phyloP scores from a whole-genome alignment of 257 asterid species.

The Capsicum chinense region DNA sequence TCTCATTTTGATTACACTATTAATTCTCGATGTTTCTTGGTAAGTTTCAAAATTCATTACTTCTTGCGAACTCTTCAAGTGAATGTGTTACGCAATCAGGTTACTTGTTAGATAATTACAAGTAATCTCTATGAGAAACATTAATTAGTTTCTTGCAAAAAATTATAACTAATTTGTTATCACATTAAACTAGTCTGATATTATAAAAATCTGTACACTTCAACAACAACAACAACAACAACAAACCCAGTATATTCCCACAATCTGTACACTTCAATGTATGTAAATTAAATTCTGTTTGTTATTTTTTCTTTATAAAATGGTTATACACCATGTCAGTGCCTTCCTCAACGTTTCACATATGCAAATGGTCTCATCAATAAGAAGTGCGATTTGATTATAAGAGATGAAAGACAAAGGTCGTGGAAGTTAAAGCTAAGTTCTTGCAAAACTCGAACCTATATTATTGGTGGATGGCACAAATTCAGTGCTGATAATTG shows the following conservation, averaged over 20 bases:
- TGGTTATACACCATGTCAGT: too few species aligned
- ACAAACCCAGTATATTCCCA: too few species aligned
- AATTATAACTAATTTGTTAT: neutral
- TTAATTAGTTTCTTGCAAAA: neutral
- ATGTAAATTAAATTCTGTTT: neutral
- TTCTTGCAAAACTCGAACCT: too few species aligned
- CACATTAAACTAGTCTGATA: neutral
- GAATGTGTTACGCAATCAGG: neutral
- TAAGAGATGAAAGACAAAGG: too few species aligned
- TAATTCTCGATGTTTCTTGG: neutral
- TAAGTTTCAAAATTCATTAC: neutral
- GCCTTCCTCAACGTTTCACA: too few species aligned
- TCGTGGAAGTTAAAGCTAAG: too few species aligned
- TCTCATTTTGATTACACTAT: constrained; percentile 4
- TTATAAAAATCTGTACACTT: neutral
- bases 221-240: too few species aligned
- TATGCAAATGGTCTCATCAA: too few species aligned
- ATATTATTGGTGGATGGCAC: too few species aligned
- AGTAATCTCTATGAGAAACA: neutral
- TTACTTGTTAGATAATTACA: neutral
- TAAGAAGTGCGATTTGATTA: too few species aligned
- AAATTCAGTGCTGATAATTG: too few species aligned
- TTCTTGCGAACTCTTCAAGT: neutral
- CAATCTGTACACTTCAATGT: neutral
- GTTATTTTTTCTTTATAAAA: neutral